Conservation (phyloP, 164 flowering plant genomes). For the Tetracentron sinense region DNA sequence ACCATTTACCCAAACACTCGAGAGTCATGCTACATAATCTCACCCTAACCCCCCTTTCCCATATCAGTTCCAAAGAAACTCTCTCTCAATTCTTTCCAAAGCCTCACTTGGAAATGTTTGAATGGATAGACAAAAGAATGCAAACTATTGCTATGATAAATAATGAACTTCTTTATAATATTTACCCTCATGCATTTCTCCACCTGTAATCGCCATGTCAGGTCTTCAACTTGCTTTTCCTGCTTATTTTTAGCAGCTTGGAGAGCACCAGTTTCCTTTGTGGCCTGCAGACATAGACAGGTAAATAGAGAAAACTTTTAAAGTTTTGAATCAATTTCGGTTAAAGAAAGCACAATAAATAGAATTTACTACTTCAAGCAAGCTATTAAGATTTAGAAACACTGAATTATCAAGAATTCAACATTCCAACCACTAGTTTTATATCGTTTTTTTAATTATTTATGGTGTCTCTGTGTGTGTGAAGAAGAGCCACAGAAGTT, state of each 20-base stretch:
- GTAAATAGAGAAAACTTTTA: not conserved
- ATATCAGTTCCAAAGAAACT: no score
- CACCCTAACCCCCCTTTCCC: no score
- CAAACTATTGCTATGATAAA: not conserved
- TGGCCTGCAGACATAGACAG: constrained; percentile 54
- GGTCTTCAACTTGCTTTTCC: constrained; percentile 98
- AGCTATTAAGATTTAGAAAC: no score
- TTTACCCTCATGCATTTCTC: constrained; percentile 96
- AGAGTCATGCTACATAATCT: no score
- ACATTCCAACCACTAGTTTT: no score
- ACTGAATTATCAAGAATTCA: no score
- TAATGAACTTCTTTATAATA: not conserved
- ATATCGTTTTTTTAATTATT: no score
- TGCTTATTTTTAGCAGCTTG: constrained; percentile 94
- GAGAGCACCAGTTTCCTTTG: constrained; percentile 94
- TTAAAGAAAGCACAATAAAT: not conserved
- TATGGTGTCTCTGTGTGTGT: no score
- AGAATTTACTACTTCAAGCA: not conserved
- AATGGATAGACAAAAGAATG: not conserved
- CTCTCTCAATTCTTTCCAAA: no score
- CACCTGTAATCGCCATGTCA: constrained; percentile 84
- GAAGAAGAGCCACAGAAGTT: no score
- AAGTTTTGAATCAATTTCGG: not conserved
- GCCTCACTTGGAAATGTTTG: no score
- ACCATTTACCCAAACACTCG: no score